Conservation (phyloP, 2,329 filamentous ascomycete genomes). For the Ophiostoma quercus region DNA sequence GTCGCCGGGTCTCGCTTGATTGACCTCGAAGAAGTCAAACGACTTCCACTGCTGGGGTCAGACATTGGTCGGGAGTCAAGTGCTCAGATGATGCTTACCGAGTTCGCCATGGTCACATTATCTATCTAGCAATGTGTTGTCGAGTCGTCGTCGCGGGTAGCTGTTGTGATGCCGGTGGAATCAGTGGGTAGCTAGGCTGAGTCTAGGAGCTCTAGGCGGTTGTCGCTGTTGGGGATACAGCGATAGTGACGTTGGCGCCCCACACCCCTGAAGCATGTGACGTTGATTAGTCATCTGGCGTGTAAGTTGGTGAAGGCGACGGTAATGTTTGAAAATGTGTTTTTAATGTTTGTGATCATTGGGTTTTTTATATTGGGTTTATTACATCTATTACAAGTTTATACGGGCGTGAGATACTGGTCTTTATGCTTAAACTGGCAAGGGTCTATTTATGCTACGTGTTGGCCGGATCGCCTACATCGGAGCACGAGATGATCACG, state of each 20-base stretch:
- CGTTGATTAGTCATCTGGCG: neutral
- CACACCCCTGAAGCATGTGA: constrained; percentile 13
- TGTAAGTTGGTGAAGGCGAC: neutral
- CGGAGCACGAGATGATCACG: neutral
- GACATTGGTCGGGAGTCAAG: constrained; percentile 19
- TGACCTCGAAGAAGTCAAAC: constrained; percentile 98
- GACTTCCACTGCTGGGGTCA: constrained; percentile 73
- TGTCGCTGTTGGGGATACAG: neutral
- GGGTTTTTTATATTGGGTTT: too few relatives aligned
- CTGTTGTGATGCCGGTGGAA: constrained; percentile 10
- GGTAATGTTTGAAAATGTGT: too few relatives aligned
- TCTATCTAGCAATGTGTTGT: constrained; percentile 8
- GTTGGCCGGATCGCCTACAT: too few relatives aligned
- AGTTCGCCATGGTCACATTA: constrained; percentile 14
- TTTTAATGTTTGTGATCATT: too few relatives aligned
- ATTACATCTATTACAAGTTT: too few relatives aligned
- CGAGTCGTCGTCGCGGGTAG: neutral
- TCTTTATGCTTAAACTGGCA: too few relatives aligned
- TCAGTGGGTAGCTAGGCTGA: constrained; percentile 7
- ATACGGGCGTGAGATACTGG: too few relatives aligned
- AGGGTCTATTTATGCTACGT: too few relatives aligned
- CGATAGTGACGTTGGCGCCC: constrained; percentile 13
- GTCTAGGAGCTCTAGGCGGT: neutral
- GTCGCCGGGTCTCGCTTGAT: constrained; percentile 72
- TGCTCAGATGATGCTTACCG: neutral